Base-by-base conservation (phyloP, 768 basidiomycete genomes). In the Amylocystis lapponica region DNA sequence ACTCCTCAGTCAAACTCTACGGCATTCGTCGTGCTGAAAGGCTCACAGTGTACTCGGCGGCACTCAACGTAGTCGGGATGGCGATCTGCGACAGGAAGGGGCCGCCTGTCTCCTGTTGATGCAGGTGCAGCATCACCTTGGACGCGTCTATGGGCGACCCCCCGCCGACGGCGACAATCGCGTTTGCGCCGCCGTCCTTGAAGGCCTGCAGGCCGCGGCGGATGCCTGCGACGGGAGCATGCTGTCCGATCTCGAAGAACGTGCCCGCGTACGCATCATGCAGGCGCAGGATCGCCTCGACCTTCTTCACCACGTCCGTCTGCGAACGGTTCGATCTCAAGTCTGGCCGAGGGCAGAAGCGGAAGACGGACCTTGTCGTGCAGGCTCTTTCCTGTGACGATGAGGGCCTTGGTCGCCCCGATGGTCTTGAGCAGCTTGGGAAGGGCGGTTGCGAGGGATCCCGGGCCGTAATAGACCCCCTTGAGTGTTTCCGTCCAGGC, bases 141-240 rank as follows among this genome's bases (percentile, higher is more conserved):
- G 83, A 66, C 2, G 82, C 85, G 58, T 89, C 88, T 45, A 89
- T 69, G 11, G 86, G 85, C 1, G 86, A 88, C 37, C 87, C 88
- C 19, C 88, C 87, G 2, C 88, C 88, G 32, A 89, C 70, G 21
- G 83, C 67, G 29, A 91, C 74, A 50, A 89, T 76, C 17, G 81
- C 69, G 56, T 88, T 80, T 46, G 83, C 83, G 10, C 69, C 69
- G 19, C 71, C 62, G 9, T 77, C 69, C 34, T 68, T 74, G 65
- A 83, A 78, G 2, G 65, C 57, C 47, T 76, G 64, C 43, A 79
- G 66, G 22, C 78, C 84, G 12, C 67, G 68, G 14, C 67, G 62
- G 50, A 88, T 83, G 11, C 76, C 83, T 20, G 77, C 75, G 41
- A 87, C 70, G 3, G 86, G 86, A 0, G 81, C 66, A 54, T 86